Evolutionary conservation across 768 basidiomycete species (phyloP), one percentile per base, ranked within the genome.

Genomic region (Tricholomella constricta): DNA sequence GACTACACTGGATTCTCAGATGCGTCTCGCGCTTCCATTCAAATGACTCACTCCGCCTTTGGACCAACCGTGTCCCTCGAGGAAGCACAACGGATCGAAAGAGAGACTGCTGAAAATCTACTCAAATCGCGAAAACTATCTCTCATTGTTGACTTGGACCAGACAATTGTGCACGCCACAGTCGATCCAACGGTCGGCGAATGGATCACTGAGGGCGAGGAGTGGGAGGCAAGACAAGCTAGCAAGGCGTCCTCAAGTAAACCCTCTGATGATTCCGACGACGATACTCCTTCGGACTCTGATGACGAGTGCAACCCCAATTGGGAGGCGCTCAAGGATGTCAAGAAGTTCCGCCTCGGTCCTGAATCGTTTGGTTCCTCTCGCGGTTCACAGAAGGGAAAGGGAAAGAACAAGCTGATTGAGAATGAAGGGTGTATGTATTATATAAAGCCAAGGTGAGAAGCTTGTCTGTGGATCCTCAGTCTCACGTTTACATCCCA

Each of bases 101-200:
- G 79, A 34, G 88, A 93, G 64, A 91, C 88, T 2, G 88, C 92
- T 1, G 75, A 86, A 1, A 86, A 86, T 59, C 83, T 99, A 31
- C 79, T 92, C 63, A 78, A 80, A 51, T 75, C 81, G 4, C 81
- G 85, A 48, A 93, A 86, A 67, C 84, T 99, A 27, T 93, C 91
- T 29, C 85, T 99, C 45, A 98, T 99, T 60, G 96, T 99, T 62
- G 97, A 99, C 76, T 82, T 99, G 29, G 97, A 99, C 72, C 97
- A 99, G 69, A 99, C 97, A 11, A 94, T 98, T 67, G 92, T 99
- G 3, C 97, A 99, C 65, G 96, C 97, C 7, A 98, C 96, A 0
- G 95, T 98, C 22, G 97, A 99, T 71, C 96, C 97, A 4, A 98
- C 97, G 0, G 93, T 98, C 1, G 95, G 94, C 27, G 96, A 98